A percentile compares a stretch with the other conserved stretches of the same genome.
These are phyloP conservation scores for Chytriomyces confervae DNA, from an alignment of 192 early-diverging fungal species.

Conservation along the genomic window DNA sequence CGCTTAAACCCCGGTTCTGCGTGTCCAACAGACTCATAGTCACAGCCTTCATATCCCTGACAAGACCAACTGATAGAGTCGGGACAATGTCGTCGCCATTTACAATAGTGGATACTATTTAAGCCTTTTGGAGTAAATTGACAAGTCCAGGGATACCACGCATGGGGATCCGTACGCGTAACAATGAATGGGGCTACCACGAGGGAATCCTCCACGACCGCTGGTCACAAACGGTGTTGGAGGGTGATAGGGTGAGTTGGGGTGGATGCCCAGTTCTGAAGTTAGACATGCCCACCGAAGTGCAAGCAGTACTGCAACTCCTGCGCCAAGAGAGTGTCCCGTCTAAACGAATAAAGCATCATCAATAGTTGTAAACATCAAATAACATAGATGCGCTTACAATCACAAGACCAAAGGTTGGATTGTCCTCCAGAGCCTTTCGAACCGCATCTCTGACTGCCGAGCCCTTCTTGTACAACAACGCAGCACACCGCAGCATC, in stretches of 20 bases:
- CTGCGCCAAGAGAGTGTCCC: constrained; percentile 86
- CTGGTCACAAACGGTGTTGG: constrained; percentile 40
- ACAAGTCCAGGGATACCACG: constrained; percentile 72
- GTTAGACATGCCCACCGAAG: constrained; percentile 32
- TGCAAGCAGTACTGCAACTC: constrained; percentile 81
- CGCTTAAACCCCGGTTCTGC: constrained; percentile 49
- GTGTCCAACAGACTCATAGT: constrained; percentile 50
- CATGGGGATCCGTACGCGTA: constrained; percentile 84
- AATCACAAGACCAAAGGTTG: constrained; percentile 70
- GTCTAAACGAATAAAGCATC: constrained; percentile 51
- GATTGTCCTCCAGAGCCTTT: constrained; percentile 75
- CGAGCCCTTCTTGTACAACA: constrained; percentile 70
- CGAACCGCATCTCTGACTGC: constrained; percentile 74
- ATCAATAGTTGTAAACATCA: constrained; percentile 13
- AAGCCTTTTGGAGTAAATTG: constrained; percentile 66
- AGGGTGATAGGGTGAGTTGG: constrained; percentile 19
- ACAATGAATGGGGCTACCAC: constrained; percentile 83
- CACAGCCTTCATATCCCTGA: constrained; percentile 81
- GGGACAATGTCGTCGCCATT: constrained; percentile 83
- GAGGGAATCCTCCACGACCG: constrained; percentile 52
- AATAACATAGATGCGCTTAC: constrained; percentile 24
- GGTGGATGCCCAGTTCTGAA: constrained; percentile 19
- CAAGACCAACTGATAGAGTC: constrained; percentile 75
- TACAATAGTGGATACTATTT: constrained; percentile 79
- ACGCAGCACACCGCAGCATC: constrained; percentile 81